Conservation (phyloP, 2,329 filamentous ascomycete species). For the Exophiala lecanii-corni region DNA sequence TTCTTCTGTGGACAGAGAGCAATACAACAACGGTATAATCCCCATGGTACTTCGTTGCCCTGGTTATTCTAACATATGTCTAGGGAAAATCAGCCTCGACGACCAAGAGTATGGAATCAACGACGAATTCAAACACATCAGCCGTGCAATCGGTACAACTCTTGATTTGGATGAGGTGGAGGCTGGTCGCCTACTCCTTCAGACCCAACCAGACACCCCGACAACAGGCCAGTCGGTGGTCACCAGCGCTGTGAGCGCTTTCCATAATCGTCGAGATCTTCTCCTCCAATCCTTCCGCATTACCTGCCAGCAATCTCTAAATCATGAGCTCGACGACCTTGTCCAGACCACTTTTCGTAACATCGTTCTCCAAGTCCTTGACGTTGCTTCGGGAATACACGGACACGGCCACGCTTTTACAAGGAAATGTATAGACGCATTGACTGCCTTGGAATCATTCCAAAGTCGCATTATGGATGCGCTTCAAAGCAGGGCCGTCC, state of each 20-base stretch:
- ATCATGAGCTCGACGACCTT: slow-evolving; percentile 56
- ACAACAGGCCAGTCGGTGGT: slow-evolving; percentile 67
- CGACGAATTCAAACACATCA: slow-evolving; percentile 77
- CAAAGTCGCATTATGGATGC: slow-evolving; percentile 72
- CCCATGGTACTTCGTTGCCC: no score
- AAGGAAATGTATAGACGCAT: slow-evolving; percentile 67
- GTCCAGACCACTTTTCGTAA: slow-evolving; percentile 39
- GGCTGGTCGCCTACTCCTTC: slow-evolving; percentile 70
- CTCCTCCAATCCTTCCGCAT: slow-evolving; percentile 79
- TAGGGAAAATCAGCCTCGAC: slow-evolving; percentile 71
- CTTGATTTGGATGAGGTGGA: slow-evolving; percentile 86
- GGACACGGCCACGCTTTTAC: slow-evolving; percentile 60
- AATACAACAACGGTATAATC: slow-evolving; percentile 19
- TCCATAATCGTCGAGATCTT: slow-evolving; percentile 79
- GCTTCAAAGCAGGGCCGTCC: slow-evolving; percentile 66
- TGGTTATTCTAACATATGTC: slow-evolving; percentile 7
- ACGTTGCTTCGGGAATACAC: slow-evolving; percentile 46
- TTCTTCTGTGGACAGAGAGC: slow-evolving; percentile 51
- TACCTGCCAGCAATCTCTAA: slow-evolving; percentile 64
- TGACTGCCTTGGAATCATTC: slow-evolving; percentile 73
- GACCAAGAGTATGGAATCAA: slow-evolving; percentile 76
- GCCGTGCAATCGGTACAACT: slow-evolving; percentile 77
- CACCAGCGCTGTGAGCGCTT: slow-evolving; percentile 76
- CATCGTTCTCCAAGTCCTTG: slow-evolving; percentile 55
- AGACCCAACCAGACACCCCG: slow-evolving; percentile 55